Base-by-base conservation (phyloP, 2,329 filamentous ascomycete genomes). In the Helicocarpus griseus region DNA sequence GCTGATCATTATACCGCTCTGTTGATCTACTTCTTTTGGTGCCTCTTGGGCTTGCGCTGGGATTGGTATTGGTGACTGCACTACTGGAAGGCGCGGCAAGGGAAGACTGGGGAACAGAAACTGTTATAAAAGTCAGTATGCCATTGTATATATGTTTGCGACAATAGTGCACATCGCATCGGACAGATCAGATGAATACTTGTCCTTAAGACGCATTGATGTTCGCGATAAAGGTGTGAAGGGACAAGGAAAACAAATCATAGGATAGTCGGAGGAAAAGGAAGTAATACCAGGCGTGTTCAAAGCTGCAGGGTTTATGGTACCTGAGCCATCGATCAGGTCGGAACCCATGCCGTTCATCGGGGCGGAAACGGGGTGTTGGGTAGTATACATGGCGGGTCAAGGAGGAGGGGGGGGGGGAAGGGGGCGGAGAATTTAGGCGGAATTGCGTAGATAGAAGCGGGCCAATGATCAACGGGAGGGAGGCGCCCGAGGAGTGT, bases 231-330 rank as follows among this genome's bases (percentile, higher is more conserved):
- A 31, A 6, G 22, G 19, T 14, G 29, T 5, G 14, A 26, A 7
- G 8, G 4, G 13, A 14, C 51, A 33, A 21, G 7, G 36, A 45
- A 36, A 35, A 13, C 5, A 5, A 28, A 35, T 49, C 33, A 17
- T 44, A 19, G 22, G 35, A 40, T 38, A 52, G 29, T 46, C 45
- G 53, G 50, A 53, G 50, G 43, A 41, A 46, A 47, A 39, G 17
- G 47, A 52, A 22, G 49, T 38, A 39, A 63, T 83, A 91, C 86
- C 82, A 76, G 83, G 75, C 68, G 83, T 84, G 74, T 86, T 89
- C 75, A 95, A 79, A 58, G 86, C 87, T 65, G 87, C 87, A 69
- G 89, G 89, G 77, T 94, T 88, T 77, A 95, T 93, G 67, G 89
- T 94, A 68, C 86, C 87, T 76, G 85, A 85, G 69, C 87, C 85